Evolutionary conservation across 2,329 filamentous ascomycete genomes (phyloP).

Genomic region (Ciborinia camelliae): DNA sequence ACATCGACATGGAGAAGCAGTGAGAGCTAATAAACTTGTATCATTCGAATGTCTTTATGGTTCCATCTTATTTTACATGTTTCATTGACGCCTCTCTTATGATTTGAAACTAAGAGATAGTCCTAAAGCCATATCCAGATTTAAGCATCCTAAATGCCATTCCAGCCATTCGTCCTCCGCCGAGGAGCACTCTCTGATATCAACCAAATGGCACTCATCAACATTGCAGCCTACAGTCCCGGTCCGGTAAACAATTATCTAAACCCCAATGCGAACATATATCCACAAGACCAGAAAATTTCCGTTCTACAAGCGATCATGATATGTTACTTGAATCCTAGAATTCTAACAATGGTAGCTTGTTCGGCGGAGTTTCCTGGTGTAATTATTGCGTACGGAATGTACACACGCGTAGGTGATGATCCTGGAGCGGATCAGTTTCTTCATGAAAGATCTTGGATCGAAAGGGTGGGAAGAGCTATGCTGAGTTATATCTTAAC

Average conservation of each 20-base stretch:
- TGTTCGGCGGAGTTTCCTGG: conserved; percentile 21
- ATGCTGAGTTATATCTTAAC: conserved; percentile 21
- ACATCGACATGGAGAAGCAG: too few species aligned
- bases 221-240: conserved; percentile 22
- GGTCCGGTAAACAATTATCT: conserved; percentile 22
- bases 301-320: conserved; percentile 19
- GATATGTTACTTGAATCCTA: conserved; percentile 13
- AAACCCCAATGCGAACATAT: conserved; percentile 19
- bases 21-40: too few species aligned
- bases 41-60: too few species aligned
- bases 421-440: conserved; percentile 23
- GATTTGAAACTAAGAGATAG: background rate
- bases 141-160: background rate
- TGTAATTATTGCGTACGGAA: conserved; percentile 23
- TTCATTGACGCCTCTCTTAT: background rate
- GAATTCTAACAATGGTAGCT: conserved; percentile 24
- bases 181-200: conserved; percentile 24
- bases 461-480: conserved; percentile 8
- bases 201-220: conserved; percentile 16
- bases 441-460: background rate
- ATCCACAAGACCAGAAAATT: conserved; percentile 20
- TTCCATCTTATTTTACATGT: background rate
- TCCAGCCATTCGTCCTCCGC: conserved; percentile 20
- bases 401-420: conserved; percentile 26
- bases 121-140: too few species aligned